Evolutionary conservation across 2,329 filamentous ascomycete genomes (phyloP), one percentile per base, ranked within the genome.

Genomic region (Pyrenophora graminea): DNA sequence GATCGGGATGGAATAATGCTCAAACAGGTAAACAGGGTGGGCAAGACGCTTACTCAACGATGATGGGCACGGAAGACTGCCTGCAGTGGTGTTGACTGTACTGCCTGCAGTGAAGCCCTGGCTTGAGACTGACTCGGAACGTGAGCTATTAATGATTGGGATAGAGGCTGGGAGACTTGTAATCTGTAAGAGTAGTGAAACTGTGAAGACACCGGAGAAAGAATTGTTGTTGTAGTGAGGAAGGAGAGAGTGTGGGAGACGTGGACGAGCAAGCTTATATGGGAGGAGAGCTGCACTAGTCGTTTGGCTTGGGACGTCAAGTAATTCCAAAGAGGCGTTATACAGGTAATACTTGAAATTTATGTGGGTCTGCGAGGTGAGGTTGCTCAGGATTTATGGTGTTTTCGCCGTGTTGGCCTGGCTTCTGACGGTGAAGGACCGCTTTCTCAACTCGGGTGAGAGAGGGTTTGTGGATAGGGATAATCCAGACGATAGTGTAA

Each of bases 241-340:
- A 51, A 59, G 54, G 48, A 52, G 48, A 53, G 55, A 51, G 25
- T 15, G 34, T 41, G 38, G 45, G 37, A 55, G 45, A 19, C 33
- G 52, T 46, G 25, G 36, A 39, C 34, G 41, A 33, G 21, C 25
- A 40, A 34, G 43, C 27, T 61, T 66, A 64, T 66, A 63, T 59
- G 45, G 37, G 15, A 2, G 9, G 31, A 3, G 27, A 4, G 10
- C 19, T 47, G 21, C 41, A n/a, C 32, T 42, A 34, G 8, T 6
- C 9, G 19, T 27, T 43, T 27, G 6, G 47, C 52, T 48, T 55
- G 30, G 15, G 33, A 6, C 10, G 41, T 34, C n/a, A 8, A 34
- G 36, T 8, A 19, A 9, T 13, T 3, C 39, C 4, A 30, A 7
- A 30, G 4, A 23, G 37, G 30, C 8, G 30, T 27, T 21, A 47